Evolutionary conservation across 768 basidiomycete species (phyloP).

Genomic region (Lentinula guzmanii): DNA sequence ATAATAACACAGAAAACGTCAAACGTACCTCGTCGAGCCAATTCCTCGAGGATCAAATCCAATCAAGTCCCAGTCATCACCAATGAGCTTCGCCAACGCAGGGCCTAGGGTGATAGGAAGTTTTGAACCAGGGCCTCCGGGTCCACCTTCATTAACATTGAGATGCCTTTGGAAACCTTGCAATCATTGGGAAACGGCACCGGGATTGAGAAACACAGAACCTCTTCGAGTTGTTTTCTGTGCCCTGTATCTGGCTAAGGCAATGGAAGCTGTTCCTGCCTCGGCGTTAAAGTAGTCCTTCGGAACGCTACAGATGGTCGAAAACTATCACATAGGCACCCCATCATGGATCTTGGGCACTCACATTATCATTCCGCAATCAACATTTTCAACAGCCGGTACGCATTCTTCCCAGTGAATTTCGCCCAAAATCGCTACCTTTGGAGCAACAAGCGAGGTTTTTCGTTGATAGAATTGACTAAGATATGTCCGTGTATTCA

Average conservation of each 20-base stretch:
- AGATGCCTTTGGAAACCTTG: background rate
- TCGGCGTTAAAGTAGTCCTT: constrained; percentile 17
- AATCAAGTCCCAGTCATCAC: constrained; percentile 21
- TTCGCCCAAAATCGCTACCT: background rate
- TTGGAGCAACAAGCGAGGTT: background rate
- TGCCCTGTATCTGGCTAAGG: constrained; percentile 13
- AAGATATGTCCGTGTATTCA: background rate
- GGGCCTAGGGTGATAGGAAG: constrained; percentile 3
- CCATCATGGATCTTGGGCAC: background rate
- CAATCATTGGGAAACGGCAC: background rate
- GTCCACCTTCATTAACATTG: constrained; percentile 14
- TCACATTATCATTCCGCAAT: constrained; percentile 3
- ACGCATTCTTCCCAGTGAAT: background rate
- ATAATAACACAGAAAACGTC: background rate
- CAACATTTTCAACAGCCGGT: constrained; percentile 3
- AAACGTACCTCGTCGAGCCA: constrained; percentile 13
- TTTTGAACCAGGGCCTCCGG: constrained; percentile 18
- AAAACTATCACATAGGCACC: background rate
- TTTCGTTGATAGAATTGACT: background rate
- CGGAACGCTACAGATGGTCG: constrained; percentile 12
- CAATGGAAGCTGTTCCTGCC: constrained; percentile 15
- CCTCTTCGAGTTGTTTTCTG: constrained; percentile 15
- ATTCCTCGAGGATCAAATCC: constrained; percentile 24
- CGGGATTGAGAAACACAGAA: constrained; percentile 17
- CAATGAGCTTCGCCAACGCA: constrained; percentile 14